Percentiles rank a stretch among this genome's conserved stretches.
Evolutionary conservation across 1,284 basidiomycete genomes (phyloP).

Genomic region (Pyrrhoderma lamaoense): DNA sequence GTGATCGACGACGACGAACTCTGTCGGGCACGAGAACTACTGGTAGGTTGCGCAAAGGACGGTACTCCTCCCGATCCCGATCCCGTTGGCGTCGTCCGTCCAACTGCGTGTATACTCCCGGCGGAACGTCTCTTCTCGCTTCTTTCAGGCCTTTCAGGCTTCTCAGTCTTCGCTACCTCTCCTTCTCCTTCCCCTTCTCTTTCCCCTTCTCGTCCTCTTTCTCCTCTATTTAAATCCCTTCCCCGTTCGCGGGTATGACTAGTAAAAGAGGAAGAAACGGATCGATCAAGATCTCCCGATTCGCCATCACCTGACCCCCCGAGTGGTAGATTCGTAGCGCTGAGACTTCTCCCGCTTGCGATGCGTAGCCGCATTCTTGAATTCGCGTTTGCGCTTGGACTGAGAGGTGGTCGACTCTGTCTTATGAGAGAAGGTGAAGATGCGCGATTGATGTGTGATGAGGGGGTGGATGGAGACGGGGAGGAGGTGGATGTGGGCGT

Average conservation of each 20-base stretch:
- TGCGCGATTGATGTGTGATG: constrained; percentile 1
- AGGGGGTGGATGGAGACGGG: constrained; percentile 1
- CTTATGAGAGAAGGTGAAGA: constrained; percentile 1
- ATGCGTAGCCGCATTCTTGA: constrained; percentile 4
- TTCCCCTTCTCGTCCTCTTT: too few relatives aligned
- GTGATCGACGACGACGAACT: constrained; percentile 1
- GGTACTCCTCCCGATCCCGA: neutral
- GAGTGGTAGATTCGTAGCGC: constrained; percentile 2
- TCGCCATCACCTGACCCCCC: too few relatives aligned
- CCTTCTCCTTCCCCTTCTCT: neutral
- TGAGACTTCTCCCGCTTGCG: constrained; percentile 3
- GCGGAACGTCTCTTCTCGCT: constrained; percentile 3
- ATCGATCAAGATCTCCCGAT: neutral
- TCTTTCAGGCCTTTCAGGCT: constrained; percentile 10
- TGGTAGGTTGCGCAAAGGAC: constrained; percentile 9
- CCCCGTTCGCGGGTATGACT: neutral
- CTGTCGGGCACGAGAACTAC: constrained; percentile 6
- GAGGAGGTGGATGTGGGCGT: neutral
- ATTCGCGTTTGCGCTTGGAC: constrained; percentile 11
- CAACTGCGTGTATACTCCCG: constrained; percentile 3
- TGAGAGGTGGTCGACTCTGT: constrained; percentile 11
- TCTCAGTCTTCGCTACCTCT: neutral
- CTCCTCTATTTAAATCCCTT: too few relatives aligned
- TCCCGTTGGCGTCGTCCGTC: constrained; percentile 8
- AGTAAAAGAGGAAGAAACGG: neutral